Conservation (phyloP, 2,329 filamentous ascomycete genomes). For the Dothistroma septosporum region DNA sequence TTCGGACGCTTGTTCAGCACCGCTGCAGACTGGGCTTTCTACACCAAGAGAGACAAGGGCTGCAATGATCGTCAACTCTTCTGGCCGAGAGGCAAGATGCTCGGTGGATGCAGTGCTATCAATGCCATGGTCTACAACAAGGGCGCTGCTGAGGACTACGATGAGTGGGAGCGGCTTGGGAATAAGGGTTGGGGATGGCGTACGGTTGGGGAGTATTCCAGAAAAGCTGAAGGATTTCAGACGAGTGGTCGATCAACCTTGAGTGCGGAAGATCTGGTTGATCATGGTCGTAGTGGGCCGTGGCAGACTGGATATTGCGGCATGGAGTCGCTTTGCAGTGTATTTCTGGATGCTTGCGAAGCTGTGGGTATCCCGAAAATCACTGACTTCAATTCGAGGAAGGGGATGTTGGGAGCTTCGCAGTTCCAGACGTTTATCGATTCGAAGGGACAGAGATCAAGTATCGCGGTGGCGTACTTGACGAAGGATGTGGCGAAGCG, state of each 20-base stretch:
- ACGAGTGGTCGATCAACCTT: conserved; percentile 3
- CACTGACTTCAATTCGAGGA: conserved; percentile 17
- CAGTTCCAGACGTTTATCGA: conserved; percentile 23
- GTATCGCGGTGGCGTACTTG: conserved; percentile 21
- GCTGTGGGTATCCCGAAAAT: conserved; percentile 20
- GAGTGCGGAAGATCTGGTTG: conserved; percentile 6
- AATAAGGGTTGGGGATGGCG: conserved; percentile 12
- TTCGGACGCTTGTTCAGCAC: conserved; percentile 16
- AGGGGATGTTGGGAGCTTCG: conserved; percentile 19
- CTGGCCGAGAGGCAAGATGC: conserved; percentile 14
- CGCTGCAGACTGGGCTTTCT: conserved; percentile 15
- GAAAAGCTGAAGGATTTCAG: conserved; percentile 12
- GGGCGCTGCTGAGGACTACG: conserved; percentile 13
- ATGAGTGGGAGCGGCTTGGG: conserved; percentile 17
- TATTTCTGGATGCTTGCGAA: conserved; percentile 20
- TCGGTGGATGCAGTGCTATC: conserved; percentile 16
- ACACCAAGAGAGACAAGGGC: conserved; percentile 11
- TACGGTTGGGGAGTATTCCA: conserved; percentile 9
- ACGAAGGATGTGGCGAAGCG: conserved; percentile 19
- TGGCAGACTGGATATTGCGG: conserved; percentile 20
- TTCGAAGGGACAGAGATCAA: conserved; percentile 19
- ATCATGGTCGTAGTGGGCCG: conserved; percentile 15
- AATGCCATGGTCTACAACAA: conserved; percentile 20
- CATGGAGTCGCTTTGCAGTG: conserved; percentile 8
- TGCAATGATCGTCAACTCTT: conserved; percentile 10